Evolutionary conservation across 78 protist genomes (phyloP).

Genomic region (Cavenderia fasciculata): DNA sequence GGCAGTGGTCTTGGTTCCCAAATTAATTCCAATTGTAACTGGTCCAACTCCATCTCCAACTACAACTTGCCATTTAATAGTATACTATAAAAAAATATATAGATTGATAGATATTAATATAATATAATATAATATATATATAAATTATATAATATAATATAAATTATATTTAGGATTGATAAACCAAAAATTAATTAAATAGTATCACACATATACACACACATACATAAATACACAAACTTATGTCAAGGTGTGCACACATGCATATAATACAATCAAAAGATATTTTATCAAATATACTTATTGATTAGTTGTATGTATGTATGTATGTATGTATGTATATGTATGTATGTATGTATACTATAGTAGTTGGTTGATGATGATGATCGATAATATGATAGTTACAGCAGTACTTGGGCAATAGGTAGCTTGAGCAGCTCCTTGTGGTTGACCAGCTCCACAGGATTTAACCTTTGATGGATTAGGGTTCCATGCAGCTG

Average conservation of each 20-base stretch:
- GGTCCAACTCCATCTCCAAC: constrained; percentile 62
- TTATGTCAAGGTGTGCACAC: too few relatives aligned
- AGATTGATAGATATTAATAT: too few relatives aligned
- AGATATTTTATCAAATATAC: background rate
- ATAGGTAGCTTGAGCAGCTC: background rate
- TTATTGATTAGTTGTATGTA: too few relatives aligned
- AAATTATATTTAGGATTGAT: background rate
- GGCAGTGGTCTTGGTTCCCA: background rate
- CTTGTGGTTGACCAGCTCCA: constrained; percentile 16
- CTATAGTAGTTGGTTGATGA: too few relatives aligned
- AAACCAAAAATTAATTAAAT: background rate
- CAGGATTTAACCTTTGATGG: constrained; percentile 16
- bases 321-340: too few relatives aligned
- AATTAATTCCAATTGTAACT: background rate
- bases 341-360: too few relatives aligned
- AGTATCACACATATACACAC: too few relatives aligned
- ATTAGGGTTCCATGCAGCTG: constrained; percentile 29
- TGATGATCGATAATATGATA: too few relatives aligned
- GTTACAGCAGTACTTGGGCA: background rate
- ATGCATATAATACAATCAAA: too few relatives aligned
- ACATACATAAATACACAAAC: too few relatives aligned
- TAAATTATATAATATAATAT: background rate
- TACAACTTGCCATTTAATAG: constrained; percentile 23
- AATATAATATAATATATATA: too few relatives aligned
- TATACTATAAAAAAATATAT: background rate